Evolutionary conservation across 1,284 basidiomycete genomes (phyloP).

Genomic region (Apiotrichum siamense): DNA sequence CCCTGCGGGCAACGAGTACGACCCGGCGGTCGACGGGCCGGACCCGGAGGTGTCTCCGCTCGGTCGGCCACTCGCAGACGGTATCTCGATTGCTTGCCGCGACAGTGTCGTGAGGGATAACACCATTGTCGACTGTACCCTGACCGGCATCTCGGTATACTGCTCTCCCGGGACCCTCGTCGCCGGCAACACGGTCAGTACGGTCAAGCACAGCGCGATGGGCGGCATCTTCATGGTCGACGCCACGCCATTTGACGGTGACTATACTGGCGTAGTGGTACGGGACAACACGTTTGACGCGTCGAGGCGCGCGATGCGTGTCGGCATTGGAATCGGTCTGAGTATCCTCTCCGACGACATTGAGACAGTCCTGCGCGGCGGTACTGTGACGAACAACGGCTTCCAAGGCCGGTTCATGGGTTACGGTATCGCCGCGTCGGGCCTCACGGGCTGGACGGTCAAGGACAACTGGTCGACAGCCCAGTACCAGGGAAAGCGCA

Average conservation of each 20-base stretch:
- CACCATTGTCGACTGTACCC: constrained; percentile 45
- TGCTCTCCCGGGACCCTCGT: constrained; percentile 48
- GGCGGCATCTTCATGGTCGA: constrained; percentile 51
- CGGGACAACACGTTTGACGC: constrained; percentile 47
- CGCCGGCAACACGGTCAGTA: constrained; percentile 43
- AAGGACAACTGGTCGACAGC: constrained; percentile 45
- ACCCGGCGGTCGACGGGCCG: constrained; percentile 40
- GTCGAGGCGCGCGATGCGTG: constrained; percentile 41
- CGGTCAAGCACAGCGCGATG: constrained; percentile 38
- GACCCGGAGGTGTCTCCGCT: constrained; percentile 45
- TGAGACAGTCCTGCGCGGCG: constrained; percentile 42
- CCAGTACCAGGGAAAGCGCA: constrained; percentile 37
- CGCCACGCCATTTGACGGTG: constrained; percentile 45
- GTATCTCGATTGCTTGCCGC: constrained; percentile 44
- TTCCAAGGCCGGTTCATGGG: constrained; percentile 46
- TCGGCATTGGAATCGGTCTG: constrained; percentile 50
- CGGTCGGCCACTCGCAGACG: constrained; percentile 46
- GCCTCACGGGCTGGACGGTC: constrained; percentile 42
- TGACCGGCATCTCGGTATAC: constrained; percentile 48
- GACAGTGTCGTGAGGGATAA: constrained; percentile 43
- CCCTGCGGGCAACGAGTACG: constrained; percentile 47
- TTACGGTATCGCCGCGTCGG: constrained; percentile 46
- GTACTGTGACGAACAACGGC: constrained; percentile 37
- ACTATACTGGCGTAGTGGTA: constrained; percentile 45
- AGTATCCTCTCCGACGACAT: constrained; percentile 48